A percentile compares a stretch with the other conserved stretches of the same genome.
Evolutionary conservation across 148 eudicot species (phyloP).

Genomic region (Beta vulgaris): DNA sequence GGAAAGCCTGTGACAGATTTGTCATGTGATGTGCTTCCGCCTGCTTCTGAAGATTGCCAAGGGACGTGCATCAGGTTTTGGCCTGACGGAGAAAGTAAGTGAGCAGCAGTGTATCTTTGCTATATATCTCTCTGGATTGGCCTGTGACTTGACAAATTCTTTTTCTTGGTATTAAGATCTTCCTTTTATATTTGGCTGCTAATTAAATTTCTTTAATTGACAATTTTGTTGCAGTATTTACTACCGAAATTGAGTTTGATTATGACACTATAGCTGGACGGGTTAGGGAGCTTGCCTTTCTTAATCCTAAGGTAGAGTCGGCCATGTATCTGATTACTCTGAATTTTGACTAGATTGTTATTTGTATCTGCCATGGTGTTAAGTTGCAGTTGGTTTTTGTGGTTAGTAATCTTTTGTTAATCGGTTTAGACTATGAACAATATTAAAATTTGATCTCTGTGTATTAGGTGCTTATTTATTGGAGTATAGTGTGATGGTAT

Average conservation of each 20-base stretch:
- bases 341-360: background rate
- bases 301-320: slow-evolving; percentile 74
- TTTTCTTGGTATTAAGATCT: background rate
- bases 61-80: slow-evolving; percentile 85
- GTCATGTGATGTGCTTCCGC: slow-evolving; percentile 51
- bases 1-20: slow-evolving; percentile 76
- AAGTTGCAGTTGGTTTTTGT: background rate
- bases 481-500: background rate
- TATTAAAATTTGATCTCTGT: background rate
- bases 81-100: slow-evolving; percentile 84
- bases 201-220: slow-evolving; percentile 1
- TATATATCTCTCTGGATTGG: background rate
- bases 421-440: background rate
- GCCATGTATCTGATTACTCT: background rate
- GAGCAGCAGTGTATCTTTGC: slow-evolving; percentile 6
- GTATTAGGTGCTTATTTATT: background rate
- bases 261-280: slow-evolving; percentile 84
- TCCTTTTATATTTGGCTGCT: slow-evolving; percentile 4
- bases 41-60: slow-evolving; percentile 43
- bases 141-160: slow-evolving; percentile 3
- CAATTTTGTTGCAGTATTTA: slow-evolving; percentile 63
- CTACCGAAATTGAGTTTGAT: slow-evolving; percentile 77
- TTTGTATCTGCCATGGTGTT: background rate
- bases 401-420: background rate
- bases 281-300: slow-evolving; percentile 94